phyloP scores from a whole-genome alignment of 768 basidiomycete species.

The Lentinus tigrinus region DNA sequence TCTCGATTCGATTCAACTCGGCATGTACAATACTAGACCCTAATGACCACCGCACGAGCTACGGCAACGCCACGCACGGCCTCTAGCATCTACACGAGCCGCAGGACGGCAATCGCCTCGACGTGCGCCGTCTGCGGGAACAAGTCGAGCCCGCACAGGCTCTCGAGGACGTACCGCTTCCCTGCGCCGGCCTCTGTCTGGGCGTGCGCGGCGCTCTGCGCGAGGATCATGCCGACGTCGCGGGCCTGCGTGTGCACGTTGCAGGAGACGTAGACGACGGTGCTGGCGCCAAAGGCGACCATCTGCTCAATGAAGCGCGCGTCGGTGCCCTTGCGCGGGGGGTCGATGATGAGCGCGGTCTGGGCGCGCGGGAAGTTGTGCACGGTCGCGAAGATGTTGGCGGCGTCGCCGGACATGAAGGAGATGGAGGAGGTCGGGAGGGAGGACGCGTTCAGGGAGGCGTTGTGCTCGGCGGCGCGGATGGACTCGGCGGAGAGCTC shows the following conservation, averaged over 20 bases:
- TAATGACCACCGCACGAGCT: not conserved
- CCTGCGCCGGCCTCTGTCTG: conserved; percentile 33
- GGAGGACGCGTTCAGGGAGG: conserved; percentile 47
- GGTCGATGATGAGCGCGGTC: conserved; percentile 82
- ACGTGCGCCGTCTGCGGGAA: conserved; percentile 98
- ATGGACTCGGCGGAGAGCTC: conserved; percentile 80
- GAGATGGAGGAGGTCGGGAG: conserved; percentile 54
- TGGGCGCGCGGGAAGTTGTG: conserved; percentile 58
- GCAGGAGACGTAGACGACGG: conserved; percentile 89
- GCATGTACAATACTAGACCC: not conserved
- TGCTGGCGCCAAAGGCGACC: conserved; percentile 60
- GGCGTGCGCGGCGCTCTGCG: conserved; percentile 41
- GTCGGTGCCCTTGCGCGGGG: conserved; percentile 94
- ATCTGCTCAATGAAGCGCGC: conserved; percentile 75
- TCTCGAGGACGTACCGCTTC: conserved; percentile 73
- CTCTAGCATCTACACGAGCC: conserved; percentile 33
- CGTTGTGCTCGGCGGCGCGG: conserved; percentile 64
- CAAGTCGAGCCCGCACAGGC: conserved; percentile 85
- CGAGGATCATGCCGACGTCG: conserved; percentile 75
- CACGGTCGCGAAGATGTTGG: conserved; percentile 77
- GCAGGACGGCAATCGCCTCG: conserved; percentile 60
- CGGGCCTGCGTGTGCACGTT: conserved; percentile 93
- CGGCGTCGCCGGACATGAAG: conserved; percentile 82
- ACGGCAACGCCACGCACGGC: not conserved
- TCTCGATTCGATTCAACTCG: not conserved